A percentile compares a stretch with the other conserved stretches of the same genome.
Conservation (phyloP, 1,284 basidiomycete genomes). For the Tilletiaria anomala region DNA sequence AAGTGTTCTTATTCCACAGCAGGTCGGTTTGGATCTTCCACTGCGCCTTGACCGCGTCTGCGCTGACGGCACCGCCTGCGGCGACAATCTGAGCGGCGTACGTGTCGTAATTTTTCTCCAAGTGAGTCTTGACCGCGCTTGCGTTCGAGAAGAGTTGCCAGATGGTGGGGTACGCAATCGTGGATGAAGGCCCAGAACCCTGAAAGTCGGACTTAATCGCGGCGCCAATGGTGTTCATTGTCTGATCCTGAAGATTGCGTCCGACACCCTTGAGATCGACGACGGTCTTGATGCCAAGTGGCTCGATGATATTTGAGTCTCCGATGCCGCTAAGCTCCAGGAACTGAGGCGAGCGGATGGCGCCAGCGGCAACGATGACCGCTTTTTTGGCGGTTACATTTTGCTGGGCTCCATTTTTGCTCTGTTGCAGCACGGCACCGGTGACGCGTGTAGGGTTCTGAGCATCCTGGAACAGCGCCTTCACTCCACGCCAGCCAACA, state of each 20-base stretch:
- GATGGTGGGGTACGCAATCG: slow-evolving; percentile 20
- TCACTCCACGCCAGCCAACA: slow-evolving; percentile 36
- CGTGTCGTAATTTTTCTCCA: slow-evolving; percentile 12
- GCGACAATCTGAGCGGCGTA: slow-evolving; percentile 17
- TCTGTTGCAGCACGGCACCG: slow-evolving; percentile 19
- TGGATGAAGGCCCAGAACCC: slow-evolving; percentile 18
- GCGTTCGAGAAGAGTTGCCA: slow-evolving; percentile 15
- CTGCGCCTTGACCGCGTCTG: slow-evolving; percentile 13
- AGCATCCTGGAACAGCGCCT: slow-evolving; percentile 18
- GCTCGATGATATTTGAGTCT: slow-evolving; percentile 25
- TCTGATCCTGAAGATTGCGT: slow-evolving; percentile 42
- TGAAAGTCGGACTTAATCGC: slow-evolving; percentile 8
- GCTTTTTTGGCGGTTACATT: slow-evolving; percentile 37
- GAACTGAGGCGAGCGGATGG: slow-evolving; percentile 42
- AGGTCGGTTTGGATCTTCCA: slow-evolving; percentile 14
- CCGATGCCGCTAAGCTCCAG: slow-evolving; percentile 44
- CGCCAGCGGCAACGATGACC: slow-evolving; percentile 42
- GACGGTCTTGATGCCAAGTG: slow-evolving; percentile 28
- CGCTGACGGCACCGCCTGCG: slow-evolving; percentile 15
- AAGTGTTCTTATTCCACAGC: slow-evolving; percentile 11
- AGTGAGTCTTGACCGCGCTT: slow-evolving; percentile 10
- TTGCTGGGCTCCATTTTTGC: slow-evolving; percentile 14
- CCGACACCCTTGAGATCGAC: slow-evolving; percentile 39
- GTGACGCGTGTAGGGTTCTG: slow-evolving; percentile 6
- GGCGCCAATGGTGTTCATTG: slow-evolving; percentile 32